Conservation (phyloP, 805 yeast species). For the Teunomyces stri region DNA sequence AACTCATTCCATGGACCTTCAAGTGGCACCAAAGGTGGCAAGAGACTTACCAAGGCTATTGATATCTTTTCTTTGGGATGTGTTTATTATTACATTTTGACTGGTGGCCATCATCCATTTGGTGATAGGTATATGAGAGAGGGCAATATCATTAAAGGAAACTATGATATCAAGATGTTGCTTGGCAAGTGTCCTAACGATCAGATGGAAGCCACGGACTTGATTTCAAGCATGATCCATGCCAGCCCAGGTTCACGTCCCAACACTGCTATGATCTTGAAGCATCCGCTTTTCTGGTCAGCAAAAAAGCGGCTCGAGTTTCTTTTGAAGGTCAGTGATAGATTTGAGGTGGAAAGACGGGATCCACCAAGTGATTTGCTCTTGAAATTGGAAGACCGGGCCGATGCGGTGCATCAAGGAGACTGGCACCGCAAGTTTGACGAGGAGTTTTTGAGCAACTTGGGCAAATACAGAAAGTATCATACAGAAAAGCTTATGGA, state of each 20-base stretch:
- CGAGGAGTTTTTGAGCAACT: constrained; percentile 67
- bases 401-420: constrained; percentile 51
- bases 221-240: constrained; percentile 70
- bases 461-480: constrained; percentile 90
- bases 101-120: constrained; percentile 88
- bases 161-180: constrained; percentile 50
- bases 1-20: constrained; percentile 11
- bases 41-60: constrained; percentile 80
- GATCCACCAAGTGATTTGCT: constrained; percentile 73
- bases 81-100: constrained; percentile 80
- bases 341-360: constrained; percentile 81
- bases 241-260: constrained; percentile 71
- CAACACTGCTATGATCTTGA: constrained; percentile 60
- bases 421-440: constrained; percentile 84
- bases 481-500: constrained; percentile 78
- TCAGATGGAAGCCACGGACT: constrained; percentile 64
- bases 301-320: constrained; percentile 74
- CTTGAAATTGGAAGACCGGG: constrained; percentile 50
- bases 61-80: constrained; percentile 96
- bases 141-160: constrained; percentile 76
- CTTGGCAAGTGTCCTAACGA: constrained; percentile 41
- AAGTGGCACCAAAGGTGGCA: constrained; percentile 16
- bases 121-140: constrained; percentile 91
- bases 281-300: constrained; percentile 90
- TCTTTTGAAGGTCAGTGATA: constrained; percentile 80